These are phyloP conservation scores for Komagataella pastoris DNA, from an alignment of 805 yeast species.

Conservation along the genomic window DNA sequence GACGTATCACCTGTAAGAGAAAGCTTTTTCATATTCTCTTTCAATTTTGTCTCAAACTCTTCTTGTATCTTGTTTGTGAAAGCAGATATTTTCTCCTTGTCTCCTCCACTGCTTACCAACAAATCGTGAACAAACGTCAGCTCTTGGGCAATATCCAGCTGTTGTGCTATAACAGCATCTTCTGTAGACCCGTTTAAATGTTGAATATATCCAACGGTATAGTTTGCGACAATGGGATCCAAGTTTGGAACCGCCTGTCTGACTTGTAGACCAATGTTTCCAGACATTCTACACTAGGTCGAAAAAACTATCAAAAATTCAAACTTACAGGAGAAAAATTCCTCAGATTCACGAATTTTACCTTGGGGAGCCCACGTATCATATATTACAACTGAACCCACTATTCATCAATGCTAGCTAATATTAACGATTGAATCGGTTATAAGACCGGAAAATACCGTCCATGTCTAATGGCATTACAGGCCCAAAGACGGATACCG, in stretches of 20 bases:
- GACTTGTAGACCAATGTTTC: slow-evolving; percentile 33
- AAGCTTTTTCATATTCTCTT: slow-evolving; percentile 58
- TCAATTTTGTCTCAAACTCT: slow-evolving; percentile 35
- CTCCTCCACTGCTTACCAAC: slow-evolving; percentile 76
- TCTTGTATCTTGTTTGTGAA: slow-evolving; percentile 33
- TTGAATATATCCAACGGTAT: slow-evolving; percentile 83
- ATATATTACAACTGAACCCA: not conserved
- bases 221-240: slow-evolving; percentile 79
- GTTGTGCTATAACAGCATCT: slow-evolving; percentile 72
- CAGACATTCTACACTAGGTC: slow-evolving; percentile 12
- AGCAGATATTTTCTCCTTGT: slow-evolving; percentile 33
- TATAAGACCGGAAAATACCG: slow-evolving; percentile 33
- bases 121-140: slow-evolving; percentile 52
- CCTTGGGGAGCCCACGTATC: not conserved
- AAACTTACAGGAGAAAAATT: not conserved
- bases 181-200: slow-evolving; percentile 68
- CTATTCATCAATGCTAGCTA: not conserved
- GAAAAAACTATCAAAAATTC: not conserved
- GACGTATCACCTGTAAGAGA: slow-evolving; percentile 80
- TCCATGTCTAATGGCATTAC: slow-evolving; percentile 57
- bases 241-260: slow-evolving; percentile 79
- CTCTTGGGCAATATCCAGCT: slow-evolving; percentile 54
- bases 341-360: not conserved
- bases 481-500: slow-evolving; percentile 62
- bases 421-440: not conserved